Evolutionary conservation across 176 grass and related monocot genomes (phyloP).

Genomic region (Phoenix dactylifera): DNA sequence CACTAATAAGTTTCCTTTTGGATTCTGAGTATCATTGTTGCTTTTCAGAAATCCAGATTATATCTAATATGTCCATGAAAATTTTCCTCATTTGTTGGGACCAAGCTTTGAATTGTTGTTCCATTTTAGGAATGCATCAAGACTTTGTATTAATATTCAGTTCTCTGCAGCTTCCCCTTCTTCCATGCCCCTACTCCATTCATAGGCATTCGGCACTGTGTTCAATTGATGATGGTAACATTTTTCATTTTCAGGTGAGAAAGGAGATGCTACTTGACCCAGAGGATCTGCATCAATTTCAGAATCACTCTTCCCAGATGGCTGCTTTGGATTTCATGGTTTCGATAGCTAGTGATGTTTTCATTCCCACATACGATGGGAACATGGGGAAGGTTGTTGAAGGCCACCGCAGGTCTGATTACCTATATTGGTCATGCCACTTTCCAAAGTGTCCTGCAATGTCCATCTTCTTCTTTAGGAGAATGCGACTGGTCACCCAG

Average conservation of each 20-base stretch:
- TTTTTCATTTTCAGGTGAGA: constrained; percentile 47
- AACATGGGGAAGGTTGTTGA: constrained; percentile 93
- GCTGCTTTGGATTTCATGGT: constrained; percentile 95
- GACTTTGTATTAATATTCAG: neutral
- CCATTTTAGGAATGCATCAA: too few species aligned
- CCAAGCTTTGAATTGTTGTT: too few species aligned
- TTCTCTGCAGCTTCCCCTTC: neutral
- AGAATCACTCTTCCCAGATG: constrained; percentile 97
- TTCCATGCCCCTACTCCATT: neutral
- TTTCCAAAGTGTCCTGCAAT: neutral
- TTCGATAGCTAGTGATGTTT: constrained; percentile 77
- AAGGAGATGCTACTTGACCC: constrained; percentile 79
- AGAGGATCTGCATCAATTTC: constrained; percentile 57
- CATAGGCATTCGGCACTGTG: neutral
- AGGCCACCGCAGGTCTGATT: constrained; percentile 72
- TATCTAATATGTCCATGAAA: too few species aligned
- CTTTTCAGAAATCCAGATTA: too few species aligned
- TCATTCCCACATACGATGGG: constrained; percentile 83
- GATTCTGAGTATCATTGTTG: too few species aligned
- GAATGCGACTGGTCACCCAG: neutral
- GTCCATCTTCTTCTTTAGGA: neutral
- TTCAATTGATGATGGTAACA: constrained; percentile 19
- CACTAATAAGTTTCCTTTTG: too few species aligned
- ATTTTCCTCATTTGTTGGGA: too few species aligned
- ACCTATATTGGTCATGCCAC: neutral